Conservation (phyloP, 2,329 filamentous ascomycete species). For the Cladosporium cucumerinum region DNA sequence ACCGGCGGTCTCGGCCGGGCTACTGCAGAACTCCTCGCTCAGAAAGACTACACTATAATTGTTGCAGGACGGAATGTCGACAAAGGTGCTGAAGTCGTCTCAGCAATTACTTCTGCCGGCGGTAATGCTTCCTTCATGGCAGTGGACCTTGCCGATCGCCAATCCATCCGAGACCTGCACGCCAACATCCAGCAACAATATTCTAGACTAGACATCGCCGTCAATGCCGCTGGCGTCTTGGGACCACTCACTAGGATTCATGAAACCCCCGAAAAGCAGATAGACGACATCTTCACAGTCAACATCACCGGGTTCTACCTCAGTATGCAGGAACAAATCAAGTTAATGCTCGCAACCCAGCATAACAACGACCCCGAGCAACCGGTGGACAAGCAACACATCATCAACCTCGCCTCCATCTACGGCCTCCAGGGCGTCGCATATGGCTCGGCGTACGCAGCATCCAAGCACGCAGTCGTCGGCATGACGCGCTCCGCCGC, state of each 20-base stretch:
- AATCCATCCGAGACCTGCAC: conserved; percentile 11
- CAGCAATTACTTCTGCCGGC: background rate
- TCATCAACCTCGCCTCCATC: conserved; percentile 40
- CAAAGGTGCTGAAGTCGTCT: conserved; percentile 10
- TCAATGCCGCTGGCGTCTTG: conserved; percentile 43
- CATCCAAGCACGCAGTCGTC: conserved; percentile 42
- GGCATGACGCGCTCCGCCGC: conserved; percentile 40
- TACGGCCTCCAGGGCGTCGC: conserved; percentile 41
- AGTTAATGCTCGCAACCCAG: conserved; percentile 43
- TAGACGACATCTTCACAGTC: conserved; percentile 44
- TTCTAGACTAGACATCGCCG: conserved; percentile 41
- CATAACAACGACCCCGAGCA: conserved; percentile 36
- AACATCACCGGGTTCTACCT: conserved; percentile 15
- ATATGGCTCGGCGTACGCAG: conserved; percentile 35
- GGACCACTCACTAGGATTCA: conserved; percentile 38
- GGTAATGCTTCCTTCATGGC: conserved; percentile 6
- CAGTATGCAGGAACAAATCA: conserved; percentile 37
- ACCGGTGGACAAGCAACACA: conserved; percentile 33
- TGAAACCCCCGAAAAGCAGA: conserved; percentile 40
- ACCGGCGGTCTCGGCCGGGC: conserved; percentile 11
- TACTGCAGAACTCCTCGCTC: conserved; percentile 5
- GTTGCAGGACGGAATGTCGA: background rate
- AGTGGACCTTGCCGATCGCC: conserved; percentile 34
- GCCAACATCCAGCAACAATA: conserved; percentile 34
- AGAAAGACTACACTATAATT: conserved; percentile 1